Conservation (phyloP, 495 filamentous ascomycete genomes). For the Penicillium bovifimosum region DNA sequence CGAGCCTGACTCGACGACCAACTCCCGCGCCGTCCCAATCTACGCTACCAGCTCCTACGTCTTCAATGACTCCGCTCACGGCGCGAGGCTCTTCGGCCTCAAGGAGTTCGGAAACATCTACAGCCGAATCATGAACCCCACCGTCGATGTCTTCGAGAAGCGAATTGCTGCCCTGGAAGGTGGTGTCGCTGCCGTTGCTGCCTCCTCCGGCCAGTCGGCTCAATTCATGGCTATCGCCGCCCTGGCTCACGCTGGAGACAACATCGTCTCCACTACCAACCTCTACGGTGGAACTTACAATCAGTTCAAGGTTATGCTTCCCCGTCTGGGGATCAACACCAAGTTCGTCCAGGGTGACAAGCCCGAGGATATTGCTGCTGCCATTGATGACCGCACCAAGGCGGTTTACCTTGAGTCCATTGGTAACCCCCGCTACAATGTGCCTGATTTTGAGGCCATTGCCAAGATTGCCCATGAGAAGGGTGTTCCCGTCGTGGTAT, state of each 20-base stretch:
- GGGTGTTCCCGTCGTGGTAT: constrained; percentile 78
- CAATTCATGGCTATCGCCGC: constrained; percentile 91
- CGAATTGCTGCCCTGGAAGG: constrained; percentile 93
- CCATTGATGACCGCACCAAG: constrained; percentile 95
- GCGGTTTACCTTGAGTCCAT: constrained; percentile 95
- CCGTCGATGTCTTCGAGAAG: constrained; percentile 97
- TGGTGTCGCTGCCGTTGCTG: constrained; percentile 83
- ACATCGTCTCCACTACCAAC: constrained; percentile 90
- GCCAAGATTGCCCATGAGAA: constrained; percentile 72
- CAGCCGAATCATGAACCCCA: constrained; percentile 96
- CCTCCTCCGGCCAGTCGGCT: constrained; percentile 86
- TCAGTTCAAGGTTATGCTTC: constrained; percentile 90
- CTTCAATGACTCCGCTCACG: constrained; percentile 97
- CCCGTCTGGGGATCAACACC: constrained; percentile 79
- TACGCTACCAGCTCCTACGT: constrained; percentile 89
- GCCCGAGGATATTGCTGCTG: constrained; percentile 72
- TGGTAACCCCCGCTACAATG: constrained; percentile 92
- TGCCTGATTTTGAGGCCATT: constrained; percentile 84
- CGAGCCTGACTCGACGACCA: constrained; percentile 77
- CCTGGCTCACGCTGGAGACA: constrained; percentile 81
- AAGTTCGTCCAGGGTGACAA: constrained; percentile 87
- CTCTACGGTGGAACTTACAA: constrained; percentile 98
- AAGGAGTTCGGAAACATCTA: constrained; percentile 99
- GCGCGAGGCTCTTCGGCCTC: constrained; percentile 91
- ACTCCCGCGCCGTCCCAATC: constrained; percentile 90